Base-by-base conservation (phyloP, 2,329 filamentous ascomycete species). In the Thelonectria blattea region DNA sequence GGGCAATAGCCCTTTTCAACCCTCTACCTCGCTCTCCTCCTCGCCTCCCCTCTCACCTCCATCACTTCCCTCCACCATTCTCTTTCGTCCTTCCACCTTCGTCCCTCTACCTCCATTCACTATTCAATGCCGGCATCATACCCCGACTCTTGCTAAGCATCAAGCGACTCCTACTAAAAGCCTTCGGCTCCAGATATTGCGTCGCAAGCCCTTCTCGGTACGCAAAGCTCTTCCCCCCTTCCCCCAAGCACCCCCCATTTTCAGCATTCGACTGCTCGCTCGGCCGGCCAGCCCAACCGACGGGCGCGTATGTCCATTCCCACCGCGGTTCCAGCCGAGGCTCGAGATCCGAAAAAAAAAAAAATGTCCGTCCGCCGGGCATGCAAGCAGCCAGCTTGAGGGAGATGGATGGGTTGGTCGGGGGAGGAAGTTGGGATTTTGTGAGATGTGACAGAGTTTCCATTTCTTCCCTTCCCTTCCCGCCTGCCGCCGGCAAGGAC, bases 401-500 rank as follows among this genome's bases (percentile, higher is more conserved):
- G 27, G 27, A 30, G 27, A 30, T 30, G 27, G 45, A 6, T 24
- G 3, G 22, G 22, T 47, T 47, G 30, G 45, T 30, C 22, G 37
- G 47, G 51, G 41, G 6, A 24, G 22, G 22, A 24, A 24, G 27
- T 30, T 30, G 27, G 9, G 27, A 30, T 30, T 30, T 30, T 30
- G 27, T 60, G 61, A 70, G 32, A 67, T 67, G 52, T 68, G 66
- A 69, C 62, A 39, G 32, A 46, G 60, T 39, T 43, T 20, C 45
- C 27, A 30, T 30, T n/a, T 42, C 12, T 20, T 30, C 27, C 14
- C 14, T 37, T n/a, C n/a, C 22, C 22, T 24, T 24, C 22, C 32
- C 15, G 32, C 32, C 30, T 68, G 67, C 67, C 67, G 60, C 32
- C 65, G 60, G 67, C 64, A 68, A 56, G 18, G 6, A 27, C 17